A percentile compares a stretch with the other conserved stretches of the same genome.
These are phyloP conservation scores for Colletotrichum filicis DNA, from an alignment of 2,329 filamentous ascomycete genomes.

Conservation along the genomic window DNA sequence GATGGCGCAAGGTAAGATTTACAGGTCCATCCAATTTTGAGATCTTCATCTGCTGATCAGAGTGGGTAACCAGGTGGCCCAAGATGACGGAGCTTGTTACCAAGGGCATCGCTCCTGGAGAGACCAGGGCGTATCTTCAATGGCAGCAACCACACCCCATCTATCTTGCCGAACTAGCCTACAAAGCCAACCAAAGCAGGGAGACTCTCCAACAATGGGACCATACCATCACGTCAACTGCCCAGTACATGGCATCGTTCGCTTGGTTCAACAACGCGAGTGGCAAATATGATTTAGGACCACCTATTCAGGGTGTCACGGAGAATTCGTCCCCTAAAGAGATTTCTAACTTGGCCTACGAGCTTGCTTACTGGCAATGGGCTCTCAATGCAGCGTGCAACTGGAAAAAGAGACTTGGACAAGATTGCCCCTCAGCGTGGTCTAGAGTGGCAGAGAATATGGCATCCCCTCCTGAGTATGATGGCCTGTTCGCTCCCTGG, in stretches of 20 bases:
- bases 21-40: too few relatives aligned
- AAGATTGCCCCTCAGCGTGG: conserved; percentile 57
- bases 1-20: conserved; percentile 43
- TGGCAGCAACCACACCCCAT: conserved; percentile 73
- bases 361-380: conserved; percentile 71
- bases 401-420: conserved; percentile 61
- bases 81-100: conserved; percentile 45
- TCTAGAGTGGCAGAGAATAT: conserved; percentile 58
- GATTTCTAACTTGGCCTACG: conserved; percentile 68
- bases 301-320: conserved; percentile 56
- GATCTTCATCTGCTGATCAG: too few relatives aligned
- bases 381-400: conserved; percentile 62
- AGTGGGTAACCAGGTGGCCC: conserved; percentile 44
- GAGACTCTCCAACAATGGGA: conserved; percentile 64
- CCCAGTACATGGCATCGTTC: conserved; percentile 69
- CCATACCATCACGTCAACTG: conserved; percentile 57
- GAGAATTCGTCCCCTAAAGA: conserved; percentile 68
- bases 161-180: conserved; percentile 66
- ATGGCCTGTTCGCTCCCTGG: conserved; percentile 56
- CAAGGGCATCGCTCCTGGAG: conserved; percentile 51
- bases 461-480: conserved; percentile 60
- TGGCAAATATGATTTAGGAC: conserved; percentile 59
- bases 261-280: conserved; percentile 65
- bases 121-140: conserved; percentile 69
- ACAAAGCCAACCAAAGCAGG: conserved; percentile 36